Evolutionary conservation across 202 grass and related monocot genomes (phyloP).

Genomic region (Brachypodium distachyon): DNA sequence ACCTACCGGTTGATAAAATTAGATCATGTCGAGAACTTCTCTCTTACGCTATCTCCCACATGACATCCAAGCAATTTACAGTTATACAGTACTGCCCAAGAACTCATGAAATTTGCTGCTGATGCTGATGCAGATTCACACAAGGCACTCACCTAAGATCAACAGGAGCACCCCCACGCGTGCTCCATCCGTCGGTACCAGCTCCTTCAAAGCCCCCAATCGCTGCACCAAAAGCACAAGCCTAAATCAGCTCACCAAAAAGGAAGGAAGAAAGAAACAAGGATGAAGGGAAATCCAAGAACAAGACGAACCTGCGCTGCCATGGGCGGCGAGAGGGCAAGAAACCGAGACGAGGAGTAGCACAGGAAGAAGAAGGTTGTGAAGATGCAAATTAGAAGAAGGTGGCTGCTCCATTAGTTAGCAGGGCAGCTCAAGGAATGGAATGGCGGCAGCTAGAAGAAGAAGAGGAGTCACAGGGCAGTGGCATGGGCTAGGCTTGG

Average conservation of each 20-base stretch:
- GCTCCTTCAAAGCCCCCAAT: background rate
- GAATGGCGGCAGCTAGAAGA: background rate
- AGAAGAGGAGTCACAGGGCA: no score
- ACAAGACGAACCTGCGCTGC: background rate
- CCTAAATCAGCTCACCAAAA: background rate
- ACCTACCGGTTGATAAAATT: background rate
- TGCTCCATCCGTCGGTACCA: background rate
- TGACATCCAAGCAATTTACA: background rate
- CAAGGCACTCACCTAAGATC: background rate
- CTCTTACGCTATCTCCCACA: no score
- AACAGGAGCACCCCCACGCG: background rate
- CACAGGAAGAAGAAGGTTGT: background rate
- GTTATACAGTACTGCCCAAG: background rate
- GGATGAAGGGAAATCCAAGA: background rate
- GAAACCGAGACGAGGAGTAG: background rate
- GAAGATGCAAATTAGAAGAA: background rate
- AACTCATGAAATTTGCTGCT: no score
- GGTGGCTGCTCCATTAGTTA: background rate
- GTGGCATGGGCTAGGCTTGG: slow-evolving; percentile 15
- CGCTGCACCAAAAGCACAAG: background rate
- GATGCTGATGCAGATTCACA: background rate
- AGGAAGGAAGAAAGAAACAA: background rate
- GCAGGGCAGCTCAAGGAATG: background rate
- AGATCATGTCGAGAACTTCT: no score
- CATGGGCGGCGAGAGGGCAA: background rate